A percentile compares a stretch with the other conserved stretches of the same genome.
These are phyloP conservation scores for Lactarius akahatsu DNA, from an alignment of 768 basidiomycete genomes.

Conservation along the genomic window DNA sequence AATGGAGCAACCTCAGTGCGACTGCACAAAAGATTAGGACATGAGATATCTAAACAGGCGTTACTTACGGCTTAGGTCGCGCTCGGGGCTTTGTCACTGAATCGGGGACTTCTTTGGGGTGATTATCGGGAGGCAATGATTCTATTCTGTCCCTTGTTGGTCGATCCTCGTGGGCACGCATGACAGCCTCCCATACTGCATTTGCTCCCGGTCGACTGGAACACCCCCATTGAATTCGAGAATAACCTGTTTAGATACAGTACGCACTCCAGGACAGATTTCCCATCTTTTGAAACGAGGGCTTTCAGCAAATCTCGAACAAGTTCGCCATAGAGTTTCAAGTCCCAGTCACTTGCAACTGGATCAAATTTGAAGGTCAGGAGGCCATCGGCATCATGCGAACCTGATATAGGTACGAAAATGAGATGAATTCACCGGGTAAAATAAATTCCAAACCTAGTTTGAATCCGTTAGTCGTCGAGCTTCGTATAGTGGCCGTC, in stretches of 20 bases:
- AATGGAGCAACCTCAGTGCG: neutral
- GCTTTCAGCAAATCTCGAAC: neutral
- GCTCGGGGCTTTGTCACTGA: constrained; percentile 8
- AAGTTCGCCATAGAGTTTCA: neutral
- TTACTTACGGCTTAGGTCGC: constrained; percentile 12
- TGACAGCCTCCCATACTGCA: constrained; percentile 20
- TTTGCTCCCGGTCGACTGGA: constrained; percentile 18
- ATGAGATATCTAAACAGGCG: neutral
- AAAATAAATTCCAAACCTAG: constrained; percentile 2
- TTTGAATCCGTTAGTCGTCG: neutral
- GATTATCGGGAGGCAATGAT: constrained; percentile 1
- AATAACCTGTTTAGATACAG: neutral
- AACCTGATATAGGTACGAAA: constrained; percentile 3
- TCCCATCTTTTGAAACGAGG: neutral
- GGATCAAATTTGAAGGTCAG: constrained; percentile 24
- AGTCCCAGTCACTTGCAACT: constrained; percentile 9
- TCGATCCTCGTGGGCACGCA: constrained; percentile 1
- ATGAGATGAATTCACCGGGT: neutral
- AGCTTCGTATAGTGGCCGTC: neutral
- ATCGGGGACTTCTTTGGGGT: constrained; percentile 4
- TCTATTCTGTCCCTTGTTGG: constrained; percentile 1
- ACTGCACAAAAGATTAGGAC: constrained; percentile 5
- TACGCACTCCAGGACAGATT: constrained; percentile 17
- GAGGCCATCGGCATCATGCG: neutral
- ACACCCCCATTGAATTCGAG: neutral